These are phyloP conservation scores for Obelidium mucronatum DNA, from an alignment of 192 early-diverging fungal species.

Conservation along the genomic window DNA sequence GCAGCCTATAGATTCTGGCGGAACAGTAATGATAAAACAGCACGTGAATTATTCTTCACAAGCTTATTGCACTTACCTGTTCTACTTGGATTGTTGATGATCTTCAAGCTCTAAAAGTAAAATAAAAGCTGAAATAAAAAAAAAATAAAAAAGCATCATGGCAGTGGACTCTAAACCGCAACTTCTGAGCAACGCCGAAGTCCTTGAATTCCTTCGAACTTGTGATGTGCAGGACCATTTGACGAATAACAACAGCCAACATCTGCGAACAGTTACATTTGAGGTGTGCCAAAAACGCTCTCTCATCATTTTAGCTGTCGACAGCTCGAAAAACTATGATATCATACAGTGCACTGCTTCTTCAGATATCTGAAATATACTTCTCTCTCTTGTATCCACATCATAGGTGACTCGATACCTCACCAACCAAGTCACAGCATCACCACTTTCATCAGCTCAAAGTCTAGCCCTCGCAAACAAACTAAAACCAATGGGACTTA, in stretches of 20 bases:
- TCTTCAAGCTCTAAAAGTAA: conserved; percentile 70
- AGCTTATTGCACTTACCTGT: conserved; percentile 90
- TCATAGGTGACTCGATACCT: conserved; percentile 21
- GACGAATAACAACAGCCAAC: conserved; percentile 17
- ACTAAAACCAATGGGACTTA: conserved; percentile 14
- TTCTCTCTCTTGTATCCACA: too few relatives aligned
- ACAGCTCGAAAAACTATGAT: background rate
- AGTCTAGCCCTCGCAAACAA: conserved; percentile 1
- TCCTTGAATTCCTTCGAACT: conserved; percentile 17
- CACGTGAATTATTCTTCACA: conserved; percentile 90
- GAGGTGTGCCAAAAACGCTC: background rate
- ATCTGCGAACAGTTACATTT: conserved; percentile 27
- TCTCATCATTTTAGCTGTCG: background rate
- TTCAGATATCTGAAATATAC: too few relatives aligned
- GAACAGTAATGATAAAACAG: conserved; percentile 77
- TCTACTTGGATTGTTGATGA: conserved; percentile 84
- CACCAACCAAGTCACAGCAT: conserved; percentile 4
- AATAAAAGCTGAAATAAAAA: background rate
- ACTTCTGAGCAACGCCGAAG: conserved; percentile 23
- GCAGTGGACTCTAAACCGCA: background rate
- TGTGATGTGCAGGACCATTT: conserved; percentile 16
- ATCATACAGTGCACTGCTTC: background rate
- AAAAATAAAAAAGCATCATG: background rate
- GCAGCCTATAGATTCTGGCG: conserved; percentile 84
- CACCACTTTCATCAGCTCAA: background rate